phyloP scores from a whole-genome alignment of 23 red algal species.

The Chondrus crispus region DNA sequence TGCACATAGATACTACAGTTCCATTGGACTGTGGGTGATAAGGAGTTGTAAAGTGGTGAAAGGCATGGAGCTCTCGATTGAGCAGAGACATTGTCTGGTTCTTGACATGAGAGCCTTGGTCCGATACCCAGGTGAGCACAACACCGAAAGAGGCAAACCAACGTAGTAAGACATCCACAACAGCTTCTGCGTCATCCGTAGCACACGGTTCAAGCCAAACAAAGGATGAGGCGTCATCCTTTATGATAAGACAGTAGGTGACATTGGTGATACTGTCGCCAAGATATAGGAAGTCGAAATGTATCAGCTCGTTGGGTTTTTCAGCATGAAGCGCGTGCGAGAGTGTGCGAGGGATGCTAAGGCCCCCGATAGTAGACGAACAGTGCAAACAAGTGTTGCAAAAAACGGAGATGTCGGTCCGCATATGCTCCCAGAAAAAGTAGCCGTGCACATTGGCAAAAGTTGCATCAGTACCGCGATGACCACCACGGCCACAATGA shows the following conservation, averaged over 20 bases:
- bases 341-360: background rate
- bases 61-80: background rate
- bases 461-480: background rate
- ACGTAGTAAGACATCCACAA: background rate
- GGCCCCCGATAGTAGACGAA: background rate
- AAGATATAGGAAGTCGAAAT: background rate
- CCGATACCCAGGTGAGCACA: background rate
- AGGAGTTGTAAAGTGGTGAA: background rate
- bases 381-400: background rate
- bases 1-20: background rate
- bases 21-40: background rate
- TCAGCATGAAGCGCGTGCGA: background rate
- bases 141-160: background rate
- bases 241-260: background rate
- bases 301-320: constrained; percentile 4
- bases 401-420: constrained; percentile 1
- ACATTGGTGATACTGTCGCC: background rate
- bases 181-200: background rate
- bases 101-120: background rate
- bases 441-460: background rate
- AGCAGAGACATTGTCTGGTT: background rate
- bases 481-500: background rate
- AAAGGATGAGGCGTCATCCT: background rate
- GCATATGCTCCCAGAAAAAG: background rate
- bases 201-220: background rate